These are phyloP conservation scores for Gremmenia infestans DNA, from an alignment of 2,329 filamentous ascomycete species.

Conservation along the genomic window DNA sequence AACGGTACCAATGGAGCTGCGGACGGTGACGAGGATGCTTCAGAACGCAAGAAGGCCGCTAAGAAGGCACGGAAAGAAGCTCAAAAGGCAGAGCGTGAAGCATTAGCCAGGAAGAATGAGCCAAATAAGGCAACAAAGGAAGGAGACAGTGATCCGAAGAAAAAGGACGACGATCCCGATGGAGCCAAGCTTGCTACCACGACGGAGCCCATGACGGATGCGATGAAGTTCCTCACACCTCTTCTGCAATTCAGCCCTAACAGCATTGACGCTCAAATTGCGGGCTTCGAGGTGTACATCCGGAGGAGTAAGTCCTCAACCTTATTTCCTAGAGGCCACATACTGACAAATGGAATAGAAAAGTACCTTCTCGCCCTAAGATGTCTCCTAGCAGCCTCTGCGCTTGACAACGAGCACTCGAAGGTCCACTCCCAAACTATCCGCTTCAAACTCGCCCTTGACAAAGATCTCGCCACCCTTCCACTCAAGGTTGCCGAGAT, in stretches of 20 bases:
- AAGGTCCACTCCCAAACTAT: conserved; percentile 71
- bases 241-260: conserved; percentile 78
- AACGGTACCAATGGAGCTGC: conserved; percentile 58
- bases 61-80: conserved; percentile 88
- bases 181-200: conserved; percentile 78
- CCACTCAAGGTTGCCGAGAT: conserved; percentile 62
- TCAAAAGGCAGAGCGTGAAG: conserved; percentile 68
- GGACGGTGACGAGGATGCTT: conserved; percentile 48
- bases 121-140: conserved; percentile 67
- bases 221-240: conserved; percentile 78
- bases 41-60: conserved; percentile 77
- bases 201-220: conserved; percentile 75
- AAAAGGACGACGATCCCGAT: conserved; percentile 84
- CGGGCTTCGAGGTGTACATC: conserved; percentile 86
- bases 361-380: conserved; percentile 86
- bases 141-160: conserved; percentile 64
- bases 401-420: conserved; percentile 64
- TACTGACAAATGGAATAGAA: conserved; percentile 45
- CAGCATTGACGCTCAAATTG: conserved; percentile 74
- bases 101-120: conserved; percentile 77
- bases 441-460: conserved; percentile 61
- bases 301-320: conserved; percentile 61
- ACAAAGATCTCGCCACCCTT: conserved; percentile 53
- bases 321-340: conserved; percentile 1
- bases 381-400: conserved; percentile 70